Evolutionary conservation across 2,329 filamentous ascomycete species (phyloP), one percentile per base, ranked within the genome.

Genomic region (Aspergillus hiratsukae): DNA sequence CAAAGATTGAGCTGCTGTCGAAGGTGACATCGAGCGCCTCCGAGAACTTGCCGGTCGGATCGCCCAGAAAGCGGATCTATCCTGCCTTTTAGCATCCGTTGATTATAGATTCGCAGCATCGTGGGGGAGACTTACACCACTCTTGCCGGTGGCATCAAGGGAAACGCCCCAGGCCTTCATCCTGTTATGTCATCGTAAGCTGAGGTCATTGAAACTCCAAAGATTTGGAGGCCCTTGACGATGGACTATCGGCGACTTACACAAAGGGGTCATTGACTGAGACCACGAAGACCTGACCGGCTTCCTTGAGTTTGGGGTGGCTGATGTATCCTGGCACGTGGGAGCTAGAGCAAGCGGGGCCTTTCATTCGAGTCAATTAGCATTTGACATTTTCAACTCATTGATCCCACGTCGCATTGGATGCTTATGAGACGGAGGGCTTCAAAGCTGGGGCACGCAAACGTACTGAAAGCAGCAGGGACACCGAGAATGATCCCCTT

Each of bases 221-320:
- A 14, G 5, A 37, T 37, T 6, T 35, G 31, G 11, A 37, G 14
- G 31, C 31, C 14, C 31, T 17, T 17, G 17, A 37, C 6, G 14
- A 37, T 37, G 5, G 14, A 17, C 45, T 4, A 17, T 41, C 23
- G 5, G 23, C 28, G 19, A 77, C 89, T 76, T 80, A 95, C 89
- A 96, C 92, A 72, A 97, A 97, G 21, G 91, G 85, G 72, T 97
- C 93, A 72, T 97, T 97, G 71, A 97, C 92, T 17, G 89, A 87
- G 55, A 97, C 86, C 43, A 97, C 90, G 69, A 95, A 96, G 48
- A 96, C 89, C 68, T 88, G 81, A 50, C 91, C 92, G 29, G 89
- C 90, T 58, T 87, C 81, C 77, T 89, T 89, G 65, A 95, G 81
- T 72, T 87, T 85, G 54, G 87, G 82, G 71, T 90, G 88, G 69